Evolutionary conservation across 1,139 yeast species (phyloP), one percentile per base, ranked within the genome.

Genomic region (Magnusiomyces suaveolens): DNA sequence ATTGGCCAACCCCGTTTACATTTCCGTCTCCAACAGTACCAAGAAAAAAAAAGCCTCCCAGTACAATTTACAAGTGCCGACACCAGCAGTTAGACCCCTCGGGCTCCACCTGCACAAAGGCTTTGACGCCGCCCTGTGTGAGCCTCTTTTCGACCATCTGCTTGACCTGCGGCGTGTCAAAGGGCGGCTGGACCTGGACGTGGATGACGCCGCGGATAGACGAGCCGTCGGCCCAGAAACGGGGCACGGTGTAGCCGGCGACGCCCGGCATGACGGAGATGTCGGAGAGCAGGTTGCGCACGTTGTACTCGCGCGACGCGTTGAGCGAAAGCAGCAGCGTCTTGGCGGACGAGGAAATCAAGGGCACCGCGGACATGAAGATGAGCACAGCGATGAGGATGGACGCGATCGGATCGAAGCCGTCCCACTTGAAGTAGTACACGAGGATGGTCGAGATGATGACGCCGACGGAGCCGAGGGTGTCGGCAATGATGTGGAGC

Each of bases 381-480:
- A 94, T 89, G 64, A 92, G 74, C 2, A 79, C 71, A 0, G 96
- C 97, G 58, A 92, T 92, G 62, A 89, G 76, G 2, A 94, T 75
- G 0, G 97, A 90, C 0, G 97, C 96, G 23, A 92, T 69, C 0
- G 99, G 97, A 66, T 92, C 99, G 66, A 87, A 87, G 0, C 87
- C 86, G 46, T 78, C 74, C 77, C 78, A 75, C 43, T 74, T 73
- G 58, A 71, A 70, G 54, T 67, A 68, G 46, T 69, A 60, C 1
- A 81, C 74, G 53, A 78, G 72, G 32, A 77, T 60, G 0, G 98
- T 92, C 0, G 97, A 89, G 0, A 87, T 70, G 14, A 94, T 92
- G 25, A 94, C 99, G 3, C 98, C 97, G 0, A 89, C 95, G 0
- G 97, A 90, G 0, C 99, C 98, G 38, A 94, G 73, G 0, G 98